phyloP scores from a whole-genome alignment of 2,329 filamentous ascomycete species.

The Epichloe coenophiala region DNA sequence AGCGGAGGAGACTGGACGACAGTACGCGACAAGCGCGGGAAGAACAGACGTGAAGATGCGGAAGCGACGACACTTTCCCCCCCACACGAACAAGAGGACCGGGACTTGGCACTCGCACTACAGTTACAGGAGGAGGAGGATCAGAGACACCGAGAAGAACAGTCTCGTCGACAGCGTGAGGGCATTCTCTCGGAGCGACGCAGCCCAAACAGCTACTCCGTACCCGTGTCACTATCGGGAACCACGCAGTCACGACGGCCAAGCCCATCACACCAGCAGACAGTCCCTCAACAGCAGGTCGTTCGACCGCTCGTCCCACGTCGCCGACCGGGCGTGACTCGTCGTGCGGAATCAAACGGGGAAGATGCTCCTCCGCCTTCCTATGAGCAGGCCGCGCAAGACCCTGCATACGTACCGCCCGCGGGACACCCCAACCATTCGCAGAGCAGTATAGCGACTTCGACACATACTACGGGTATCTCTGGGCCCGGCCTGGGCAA shows the following conservation, averaged over 20 bases:
- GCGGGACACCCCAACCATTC: conserved; percentile 37
- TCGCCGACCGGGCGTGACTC: conserved; percentile 22
- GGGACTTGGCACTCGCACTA: conserved; percentile 74
- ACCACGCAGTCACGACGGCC: not conserved
- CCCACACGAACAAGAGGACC: conserved; percentile 59
- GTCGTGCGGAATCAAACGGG: conserved; percentile 23
- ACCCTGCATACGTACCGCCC: conserved; percentile 37
- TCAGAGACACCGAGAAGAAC: conserved; percentile 54
- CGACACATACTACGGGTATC: conserved; percentile 3
- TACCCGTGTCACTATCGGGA: not conserved
- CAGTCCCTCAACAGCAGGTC: conserved; percentile 15
- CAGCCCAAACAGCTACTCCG: conserved; percentile 12
- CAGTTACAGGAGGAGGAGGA: conserved; percentile 95
- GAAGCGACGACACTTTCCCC: conserved; percentile 24
- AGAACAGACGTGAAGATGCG: conserved; percentile 12
- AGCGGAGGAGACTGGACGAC: conserved; percentile 41
- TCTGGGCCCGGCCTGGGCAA: not conserved
- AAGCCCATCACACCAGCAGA: not conserved
- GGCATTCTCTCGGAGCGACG: conserved; percentile 47
- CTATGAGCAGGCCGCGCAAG: conserved; percentile 43
- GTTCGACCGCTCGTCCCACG: conserved; percentile 30
- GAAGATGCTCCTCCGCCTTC: conserved; percentile 44
- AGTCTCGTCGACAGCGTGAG: conserved; percentile 51
- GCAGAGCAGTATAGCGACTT: conserved; percentile 18
- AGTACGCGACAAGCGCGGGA: conserved; percentile 26